Base-by-base conservation (phyloP, 176 grass and related monocot genomes). In the Triticum timopheevii region DNA sequence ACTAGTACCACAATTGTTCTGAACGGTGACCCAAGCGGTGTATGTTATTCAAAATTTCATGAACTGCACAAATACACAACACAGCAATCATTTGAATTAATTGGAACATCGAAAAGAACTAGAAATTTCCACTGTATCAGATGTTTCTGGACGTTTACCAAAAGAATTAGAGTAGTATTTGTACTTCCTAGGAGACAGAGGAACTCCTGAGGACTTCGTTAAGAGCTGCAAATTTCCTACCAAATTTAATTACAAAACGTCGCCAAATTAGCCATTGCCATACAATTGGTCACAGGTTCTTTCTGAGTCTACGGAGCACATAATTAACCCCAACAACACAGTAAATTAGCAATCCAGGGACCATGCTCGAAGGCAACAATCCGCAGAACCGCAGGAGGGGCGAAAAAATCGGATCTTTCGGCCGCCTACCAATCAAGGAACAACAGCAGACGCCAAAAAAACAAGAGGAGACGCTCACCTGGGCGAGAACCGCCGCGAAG, bases 401-500 rank as follows among this genome's bases (percentile, higher is more conserved):
- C 25, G 54, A 22, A 78, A 91, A 91, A 84, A 75, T 52, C 56
- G 56, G 62, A 73, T 84, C 20, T 78, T 87, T 79, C 9, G 58
- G 28, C 63, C 22, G 13, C 76, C 6, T 65, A 13, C 19, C 30
- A 80, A 70, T 35, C 31, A 67, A 66, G 17, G 64, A 62, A 47
- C 65, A 68, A 34, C 35, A 24, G 25, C 49, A 23, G 2, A 24
- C 17, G 15, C 3, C 44, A 61, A 34, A 67, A 67, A 6, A 67
- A 52, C 1, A 6, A 1, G 17, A 33, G 38, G 2, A 2, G 8
- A 38, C 7, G 28, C 76, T 69, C 47, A 92, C 93, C 86, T 90
- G 83, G 9, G 93, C 83, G 86, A 95, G 83, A 61, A 95, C 93
- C 45, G 90, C 93, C 7, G 93, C 93, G 76, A 95, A 95, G 44